Evolutionary conservation across 495 filamentous ascomycete genomes (phyloP).

Genomic region (Bombardia bombarda): DNA sequence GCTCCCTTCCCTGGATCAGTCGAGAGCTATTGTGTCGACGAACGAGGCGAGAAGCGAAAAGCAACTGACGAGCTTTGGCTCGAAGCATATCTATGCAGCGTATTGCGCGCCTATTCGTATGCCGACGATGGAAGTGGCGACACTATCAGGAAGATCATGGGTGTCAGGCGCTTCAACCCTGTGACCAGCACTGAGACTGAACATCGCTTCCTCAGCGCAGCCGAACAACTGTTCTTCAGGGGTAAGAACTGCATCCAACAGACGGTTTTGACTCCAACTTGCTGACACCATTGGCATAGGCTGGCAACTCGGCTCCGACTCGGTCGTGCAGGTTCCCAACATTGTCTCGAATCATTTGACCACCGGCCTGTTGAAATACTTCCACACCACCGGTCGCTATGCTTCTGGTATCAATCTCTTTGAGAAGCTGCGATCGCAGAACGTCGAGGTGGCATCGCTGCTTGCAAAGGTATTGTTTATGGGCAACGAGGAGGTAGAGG

Average conservation of each 20-base stretch:
- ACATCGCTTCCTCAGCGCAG: constrained; percentile 91
- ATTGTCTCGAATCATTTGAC: constrained; percentile 94
- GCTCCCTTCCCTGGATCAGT: constrained; percentile 93
- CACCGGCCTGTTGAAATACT: constrained; percentile 87
- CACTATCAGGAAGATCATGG: constrained; percentile 85
- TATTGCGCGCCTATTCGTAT: constrained; percentile 89
- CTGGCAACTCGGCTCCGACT: constrained; percentile 92
- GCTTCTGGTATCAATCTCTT: constrained; percentile 97
- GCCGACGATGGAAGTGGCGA: constrained; percentile 92
- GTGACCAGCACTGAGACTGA: constrained; percentile 96
- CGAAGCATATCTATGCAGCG: constrained; percentile 92
- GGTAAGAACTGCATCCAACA: too few relatives aligned
- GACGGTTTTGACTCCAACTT: too few relatives aligned
- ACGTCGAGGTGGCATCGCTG: constrained; percentile 89
- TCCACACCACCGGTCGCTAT: constrained; percentile 90
- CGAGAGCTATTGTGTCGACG: constrained; percentile 93
- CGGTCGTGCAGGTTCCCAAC: constrained; percentile 94
- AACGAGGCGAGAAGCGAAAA: constrained; percentile 85
- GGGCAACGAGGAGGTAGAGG: constrained; percentile 93
- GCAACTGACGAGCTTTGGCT: constrained; percentile 92
- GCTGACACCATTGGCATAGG: constrained; percentile 40
- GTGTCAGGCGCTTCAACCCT: constrained; percentile 90
- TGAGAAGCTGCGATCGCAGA: constrained; percentile 84
- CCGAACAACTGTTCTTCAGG: constrained; percentile 89
- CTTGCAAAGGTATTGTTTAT: constrained; percentile 82